Base-by-base conservation (phyloP, 192 early-diverging fungal species). In the Coemansia sp. region DNA sequence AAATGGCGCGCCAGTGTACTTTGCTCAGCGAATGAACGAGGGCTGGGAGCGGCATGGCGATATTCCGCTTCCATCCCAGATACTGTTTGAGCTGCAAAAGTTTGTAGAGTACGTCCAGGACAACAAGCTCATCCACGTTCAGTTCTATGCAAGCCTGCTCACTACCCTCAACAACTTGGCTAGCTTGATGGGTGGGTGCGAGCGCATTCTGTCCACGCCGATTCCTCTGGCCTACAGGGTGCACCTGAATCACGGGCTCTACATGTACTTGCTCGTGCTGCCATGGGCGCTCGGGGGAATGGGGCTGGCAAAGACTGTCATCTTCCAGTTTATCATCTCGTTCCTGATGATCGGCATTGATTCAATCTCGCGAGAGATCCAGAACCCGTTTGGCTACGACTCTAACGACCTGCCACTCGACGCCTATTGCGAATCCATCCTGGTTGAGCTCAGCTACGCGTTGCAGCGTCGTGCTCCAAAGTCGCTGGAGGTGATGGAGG, bases 341-440 rank as follows among this genome's bases (percentile, higher is more conserved):
- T 93, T 94, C 61, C 87, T 85, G 56, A 80, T 95, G 67, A 74
- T 95, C 18, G 95, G 95, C 67, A 91, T 97, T 57, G 88, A 94
- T 57, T 77, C 78, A 10, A 95, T 96, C 61, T 94, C 91, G 28
- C 84, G 84, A 16, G 92, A 95, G 79, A 95, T 98, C 59, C 94
- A 98, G 82, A 95, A 96, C 70, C 94, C 94, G 10, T 95, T 96
- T 72, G 92, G 92, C 35, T 84, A 86, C 66, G 91, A 94, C 56
- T 78, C 78, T 25, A 92, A 95, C 69, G 93, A 92, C 60, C 61
- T 89, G 71, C 81, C 83, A 5, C 70, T 88, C 47, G 85, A 86
- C 50, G 70, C 79, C 52, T 87, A 86, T 62, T 87, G 84, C 65
- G 70, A 85, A 57, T 48, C 66, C 6, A 57, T 84, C 41, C 50